These are phyloP conservation scores for Pezicula carpinea DNA, from an alignment of 2,329 filamentous ascomycete genomes.

Conservation along the genomic window DNA sequence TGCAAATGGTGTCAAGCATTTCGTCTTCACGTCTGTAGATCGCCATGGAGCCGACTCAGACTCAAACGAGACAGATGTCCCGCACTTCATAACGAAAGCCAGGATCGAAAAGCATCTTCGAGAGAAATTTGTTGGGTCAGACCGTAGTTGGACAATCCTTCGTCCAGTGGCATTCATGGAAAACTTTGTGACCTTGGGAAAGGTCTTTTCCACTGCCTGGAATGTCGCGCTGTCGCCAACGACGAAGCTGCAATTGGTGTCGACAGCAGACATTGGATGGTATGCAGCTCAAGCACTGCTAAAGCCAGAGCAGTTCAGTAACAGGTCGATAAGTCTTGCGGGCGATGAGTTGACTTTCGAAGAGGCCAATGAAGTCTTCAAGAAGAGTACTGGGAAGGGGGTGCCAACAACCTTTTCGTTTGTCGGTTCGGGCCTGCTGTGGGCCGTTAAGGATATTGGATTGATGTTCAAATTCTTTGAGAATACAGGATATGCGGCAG, in stretches of 20 bases:
- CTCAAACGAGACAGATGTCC: constrained; percentile 42
- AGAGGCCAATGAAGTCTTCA: constrained; percentile 29
- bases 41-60: constrained; percentile 43
- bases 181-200: constrained; percentile 28
- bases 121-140: constrained; percentile 29
- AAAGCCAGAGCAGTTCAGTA: constrained; percentile 32
- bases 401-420: constrained; percentile 25
- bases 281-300: constrained; percentile 40
- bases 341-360: constrained; percentile 39
- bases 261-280: constrained; percentile 39
- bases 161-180: constrained; percentile 54
- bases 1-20: constrained; percentile 44
- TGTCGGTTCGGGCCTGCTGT: constrained; percentile 17
- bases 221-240: constrained; percentile 19
- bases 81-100: constrained; percentile 51
- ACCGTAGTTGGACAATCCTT: constrained; percentile 50
- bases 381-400: constrained; percentile 19
- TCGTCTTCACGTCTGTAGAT: constrained; percentile 55
- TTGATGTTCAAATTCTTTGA: constrained; percentile 28
- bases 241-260: constrained; percentile 37
- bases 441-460: constrained; percentile 20
- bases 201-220: constrained; percentile 27
- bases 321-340: constrained; percentile 35
- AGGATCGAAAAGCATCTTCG: constrained; percentile 52
- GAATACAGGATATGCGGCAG: constrained; percentile 23